Evolutionary conservation across 1,284 basidiomycete genomes (phyloP).

Genomic region (Malassezia psittaci): DNA sequence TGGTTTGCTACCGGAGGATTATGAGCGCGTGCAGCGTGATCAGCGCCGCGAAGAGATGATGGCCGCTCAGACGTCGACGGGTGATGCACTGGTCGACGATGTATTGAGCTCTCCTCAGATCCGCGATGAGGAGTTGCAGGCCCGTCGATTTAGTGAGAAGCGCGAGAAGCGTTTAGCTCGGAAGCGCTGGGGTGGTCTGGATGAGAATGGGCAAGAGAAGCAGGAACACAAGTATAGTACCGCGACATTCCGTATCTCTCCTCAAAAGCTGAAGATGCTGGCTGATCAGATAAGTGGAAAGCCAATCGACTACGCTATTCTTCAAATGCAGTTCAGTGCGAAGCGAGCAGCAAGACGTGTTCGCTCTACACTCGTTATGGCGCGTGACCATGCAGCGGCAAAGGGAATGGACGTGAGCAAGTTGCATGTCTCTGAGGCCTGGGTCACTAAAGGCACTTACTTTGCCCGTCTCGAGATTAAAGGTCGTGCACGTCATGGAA

Average conservation of each 20-base stretch:
- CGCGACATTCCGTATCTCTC: constrained; percentile 81
- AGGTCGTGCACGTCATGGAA: constrained; percentile 71
- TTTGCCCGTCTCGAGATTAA: constrained; percentile 68
- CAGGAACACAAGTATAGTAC: constrained; percentile 78
- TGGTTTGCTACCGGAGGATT: constrained; percentile 34
- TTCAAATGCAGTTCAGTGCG: constrained; percentile 90
- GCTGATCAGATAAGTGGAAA: constrained; percentile 65
- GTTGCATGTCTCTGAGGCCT: constrained; percentile 77
- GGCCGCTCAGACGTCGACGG: constrained; percentile 31
- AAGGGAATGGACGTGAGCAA: constrained; percentile 66
- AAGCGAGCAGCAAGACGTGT: constrained; percentile 77
- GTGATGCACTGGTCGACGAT: constrained; percentile 35
- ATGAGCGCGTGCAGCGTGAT: constrained; percentile 21
- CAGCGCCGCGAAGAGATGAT: constrained; percentile 27
- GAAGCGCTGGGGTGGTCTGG: constrained; percentile 35
- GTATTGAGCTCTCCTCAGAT: constrained; percentile 22
- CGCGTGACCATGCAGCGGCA: constrained; percentile 74
- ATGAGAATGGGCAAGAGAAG: constrained; percentile 20
- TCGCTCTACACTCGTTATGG: constrained; percentile 75
- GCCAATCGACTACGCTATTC: constrained; percentile 68
- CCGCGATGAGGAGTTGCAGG: constrained; percentile 19
- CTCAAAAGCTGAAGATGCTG: constrained; percentile 79
- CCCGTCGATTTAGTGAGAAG: constrained; percentile 22
- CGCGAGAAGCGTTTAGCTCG: constrained; percentile 25
- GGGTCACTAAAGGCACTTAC: constrained; percentile 76